Conservation (phyloP, 2,329 filamentous ascomycete species). For the Sporothrix euskadiensis region DNA sequence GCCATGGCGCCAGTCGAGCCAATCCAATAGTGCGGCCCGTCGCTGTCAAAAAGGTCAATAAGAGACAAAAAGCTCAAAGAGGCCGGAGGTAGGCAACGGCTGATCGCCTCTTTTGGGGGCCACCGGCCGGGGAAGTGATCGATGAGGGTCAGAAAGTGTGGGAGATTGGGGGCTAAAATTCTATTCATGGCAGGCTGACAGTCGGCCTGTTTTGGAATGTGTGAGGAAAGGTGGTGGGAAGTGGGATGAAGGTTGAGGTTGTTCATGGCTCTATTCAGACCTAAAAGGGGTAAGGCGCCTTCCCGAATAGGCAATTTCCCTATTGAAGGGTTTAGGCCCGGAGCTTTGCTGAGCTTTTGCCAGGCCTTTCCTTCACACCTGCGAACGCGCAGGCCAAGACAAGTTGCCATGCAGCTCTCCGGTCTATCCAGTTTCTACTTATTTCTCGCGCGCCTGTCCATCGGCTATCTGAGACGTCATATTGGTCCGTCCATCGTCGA, state of each 20-base stretch:
- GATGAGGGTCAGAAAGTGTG: background rate
- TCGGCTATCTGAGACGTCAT: constrained; percentile 19
- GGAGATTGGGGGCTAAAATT: background rate
- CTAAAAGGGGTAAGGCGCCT: constrained; percentile 36
- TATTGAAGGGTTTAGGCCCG: background rate
- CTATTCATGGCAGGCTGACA: background rate
- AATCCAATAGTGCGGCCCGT: constrained; percentile 5
- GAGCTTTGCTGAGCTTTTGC: constrained; percentile 1
- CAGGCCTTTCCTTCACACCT: background rate
- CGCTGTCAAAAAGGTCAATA: background rate
- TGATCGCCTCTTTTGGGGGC: constrained; percentile 5
- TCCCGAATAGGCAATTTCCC: constrained; percentile 28
- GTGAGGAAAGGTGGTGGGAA: background rate
- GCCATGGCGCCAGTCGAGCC: background rate
- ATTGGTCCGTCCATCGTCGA: background rate
- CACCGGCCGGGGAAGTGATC: too few species aligned
- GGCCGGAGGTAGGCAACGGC: constrained; percentile 1
- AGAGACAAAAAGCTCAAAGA: background rate
- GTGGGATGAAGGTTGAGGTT: constrained; percentile 28
- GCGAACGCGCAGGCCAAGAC: constrained; percentile 4
- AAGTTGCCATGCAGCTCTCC: background rate
- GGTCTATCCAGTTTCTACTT: background rate
- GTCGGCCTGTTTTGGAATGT: background rate
- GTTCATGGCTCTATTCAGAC: constrained; percentile 42
- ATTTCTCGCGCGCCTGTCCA: background rate